phyloP scores from a whole-genome alignment of 1,284 basidiomycete species.

The Tausonia pullulans region DNA sequence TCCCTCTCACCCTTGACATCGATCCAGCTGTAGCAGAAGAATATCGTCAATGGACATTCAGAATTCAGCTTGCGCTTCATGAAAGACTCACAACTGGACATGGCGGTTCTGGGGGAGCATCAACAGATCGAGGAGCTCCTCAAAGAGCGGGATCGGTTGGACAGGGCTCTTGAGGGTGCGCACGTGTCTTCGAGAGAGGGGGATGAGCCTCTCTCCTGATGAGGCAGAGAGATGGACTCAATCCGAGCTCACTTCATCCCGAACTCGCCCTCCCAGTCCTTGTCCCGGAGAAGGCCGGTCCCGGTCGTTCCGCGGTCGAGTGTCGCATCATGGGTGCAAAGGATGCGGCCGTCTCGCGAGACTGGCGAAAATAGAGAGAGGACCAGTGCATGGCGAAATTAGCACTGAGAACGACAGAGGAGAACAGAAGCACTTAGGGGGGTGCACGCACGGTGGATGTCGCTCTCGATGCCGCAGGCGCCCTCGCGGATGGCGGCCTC shows the following conservation, averaged over 20 bases:
- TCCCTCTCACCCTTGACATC: constrained; percentile 53
- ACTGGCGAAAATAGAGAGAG: neutral
- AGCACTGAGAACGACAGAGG: constrained; percentile 83
- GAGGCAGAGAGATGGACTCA: too few relatives aligned
- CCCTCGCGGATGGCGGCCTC: constrained; percentile 85
- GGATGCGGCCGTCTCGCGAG: neutral
- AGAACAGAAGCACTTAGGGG: constrained; percentile 50
- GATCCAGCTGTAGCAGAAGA: constrained; percentile 47
- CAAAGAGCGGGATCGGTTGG: constrained; percentile 79
- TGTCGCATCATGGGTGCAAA: constrained; percentile 47
- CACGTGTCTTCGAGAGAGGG: constrained; percentile 43
- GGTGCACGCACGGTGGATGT: constrained; percentile 10
- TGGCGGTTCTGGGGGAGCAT: constrained; percentile 41
- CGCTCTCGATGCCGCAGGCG: constrained; percentile 85
- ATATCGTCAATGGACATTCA: too few relatives aligned
- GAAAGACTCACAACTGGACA: neutral
- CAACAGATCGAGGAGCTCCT: constrained; percentile 65
- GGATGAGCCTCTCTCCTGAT: too few relatives aligned
- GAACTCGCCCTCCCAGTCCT: constrained; percentile 34
- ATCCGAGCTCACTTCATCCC: constrained; percentile 28
- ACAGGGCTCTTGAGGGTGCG: constrained; percentile 68
- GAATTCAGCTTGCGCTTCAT: neutral
- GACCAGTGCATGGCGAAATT: constrained; percentile 89
- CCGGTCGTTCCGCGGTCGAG: constrained; percentile 46
- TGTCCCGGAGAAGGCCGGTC: constrained; percentile 40